Evolutionary conservation across 495 filamentous ascomycete species (phyloP), one percentile per base, ranked within the genome.

Genomic region (Aspergillus olivimuriae): DNA sequence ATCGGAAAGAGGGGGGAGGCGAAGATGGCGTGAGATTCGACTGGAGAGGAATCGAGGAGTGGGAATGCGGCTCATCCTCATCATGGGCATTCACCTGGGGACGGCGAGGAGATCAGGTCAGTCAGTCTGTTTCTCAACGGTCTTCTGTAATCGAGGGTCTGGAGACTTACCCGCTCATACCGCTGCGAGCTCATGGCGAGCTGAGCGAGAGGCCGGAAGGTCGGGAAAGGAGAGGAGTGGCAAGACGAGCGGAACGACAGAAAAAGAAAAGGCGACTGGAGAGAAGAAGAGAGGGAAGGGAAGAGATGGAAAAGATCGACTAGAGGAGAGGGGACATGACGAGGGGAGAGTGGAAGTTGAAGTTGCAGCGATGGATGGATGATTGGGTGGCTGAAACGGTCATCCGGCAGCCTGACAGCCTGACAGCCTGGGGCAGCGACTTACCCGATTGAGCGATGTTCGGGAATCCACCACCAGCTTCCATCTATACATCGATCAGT

Each of bases 1-100:
- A n/a, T n/a, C 77, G 87, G 62, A 96, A 98, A 8, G 94, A 96
- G 16, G 94, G 92, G 15, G 94, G 90, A 33, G 92, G 89, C 43
- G 94, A 97, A 56, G 73, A 80, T 17, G 89, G 86, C 40, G 83
- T 79, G 20, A 73, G 60, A 35, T 69, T 57, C 16, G 60, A 50
- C 45, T 55, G 62, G 37, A 59, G 51, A 40, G 71, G 62, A 41
- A 65, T 63, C 39, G 61, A 53, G 42, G 55, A 63, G 43, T 63
- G 68, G 30, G 66, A 61, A 21, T 73, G 66, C 22, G 63, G 54
- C 44, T 78, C 75, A 32, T 75, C 60, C 34, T 75, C 64, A 51
- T 77, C 73, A 12, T 67, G 66, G 60, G 74, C 67, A 43, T 76
- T 70, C 39, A 79, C 70, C 77, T 81, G 50, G 5, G 50, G 14